Percentiles rank a stretch among this genome's conserved stretches.
Evolutionary conservation across 768 basidiomycete species (phyloP).

Genomic region (Macrolepiota fuliginosa): DNA sequence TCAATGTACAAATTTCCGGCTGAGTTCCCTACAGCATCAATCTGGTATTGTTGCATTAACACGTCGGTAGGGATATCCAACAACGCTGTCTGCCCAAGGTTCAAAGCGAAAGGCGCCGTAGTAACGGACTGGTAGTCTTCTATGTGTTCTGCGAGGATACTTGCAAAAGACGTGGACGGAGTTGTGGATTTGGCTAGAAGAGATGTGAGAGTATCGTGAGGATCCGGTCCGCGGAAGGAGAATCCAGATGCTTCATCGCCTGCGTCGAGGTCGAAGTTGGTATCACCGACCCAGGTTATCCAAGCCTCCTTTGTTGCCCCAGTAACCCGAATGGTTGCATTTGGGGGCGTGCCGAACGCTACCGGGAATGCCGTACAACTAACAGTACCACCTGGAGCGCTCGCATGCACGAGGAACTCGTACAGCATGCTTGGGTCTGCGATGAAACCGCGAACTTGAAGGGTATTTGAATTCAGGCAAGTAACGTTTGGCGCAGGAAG

Average conservation of each 20-base stretch:
- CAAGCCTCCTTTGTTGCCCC: conserved; percentile 48
- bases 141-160: conserved; percentile 45
- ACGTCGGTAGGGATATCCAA: conserved; percentile 55
- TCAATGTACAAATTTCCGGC: conserved; percentile 65
- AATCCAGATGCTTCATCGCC: conserved; percentile 55
- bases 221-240: conserved; percentile 63
- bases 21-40: conserved; percentile 26
- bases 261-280: conserved; percentile 62
- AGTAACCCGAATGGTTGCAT: conserved; percentile 45
- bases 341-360: conserved; percentile 30
- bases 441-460: conserved; percentile 52
- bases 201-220: conserved; percentile 32
- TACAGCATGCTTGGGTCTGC: conserved; percentile 64
- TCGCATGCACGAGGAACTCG: conserved; percentile 51
- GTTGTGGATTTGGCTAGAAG: neutral
- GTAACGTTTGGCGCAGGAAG: conserved; percentile 59
- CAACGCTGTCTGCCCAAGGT: conserved; percentile 57
- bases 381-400: conserved; percentile 20
- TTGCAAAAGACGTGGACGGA: neutral
- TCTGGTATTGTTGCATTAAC: conserved; percentile 49
- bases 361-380: conserved; percentile 32
- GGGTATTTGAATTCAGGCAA: conserved; percentile 53
- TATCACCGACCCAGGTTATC: conserved; percentile 75
- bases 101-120: conserved; percentile 48
- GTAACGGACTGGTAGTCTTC: conserved; percentile 45